phyloP scores from a whole-genome alignment of 345 rosid species.

The Hibiscus trionum region DNA sequence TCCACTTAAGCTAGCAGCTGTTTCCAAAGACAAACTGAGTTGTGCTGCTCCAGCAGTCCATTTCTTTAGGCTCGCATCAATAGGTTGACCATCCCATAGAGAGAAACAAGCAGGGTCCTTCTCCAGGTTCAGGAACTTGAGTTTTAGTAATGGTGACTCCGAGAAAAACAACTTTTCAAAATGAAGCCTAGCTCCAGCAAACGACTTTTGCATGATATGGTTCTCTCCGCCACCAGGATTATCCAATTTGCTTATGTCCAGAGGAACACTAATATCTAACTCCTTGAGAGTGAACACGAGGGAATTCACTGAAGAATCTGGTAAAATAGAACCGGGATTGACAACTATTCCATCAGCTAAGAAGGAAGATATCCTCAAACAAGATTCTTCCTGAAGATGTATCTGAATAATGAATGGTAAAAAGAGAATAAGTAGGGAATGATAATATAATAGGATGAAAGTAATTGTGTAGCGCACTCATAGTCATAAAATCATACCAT shows the following conservation, averaged over 20 bases:
- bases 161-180: conserved; percentile 66
- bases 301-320: conserved; percentile 73
- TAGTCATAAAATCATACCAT: conserved; percentile 43
- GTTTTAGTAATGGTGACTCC: conserved; percentile 78
- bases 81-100: conserved; percentile 83
- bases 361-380: conserved; percentile 89
- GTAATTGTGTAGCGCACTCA: neutral
- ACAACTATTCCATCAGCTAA: conserved; percentile 92
- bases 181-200: conserved; percentile 89
- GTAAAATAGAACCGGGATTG: conserved; percentile 66
- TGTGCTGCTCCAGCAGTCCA: conserved; percentile 65
- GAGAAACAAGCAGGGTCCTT: conserved; percentile 97
- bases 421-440: conserved; percentile 11
- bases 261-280: conserved; percentile 67
- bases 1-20: conserved; percentile 34
- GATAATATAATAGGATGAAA: neutral
- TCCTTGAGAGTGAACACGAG: conserved; percentile 56
- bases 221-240: conserved; percentile 25
- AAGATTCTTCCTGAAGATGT: conserved; percentile 94
- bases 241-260: conserved; percentile 43
- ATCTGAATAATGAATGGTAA: conserved; percentile 41
- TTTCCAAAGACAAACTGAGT: conserved; percentile 71
- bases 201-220: conserved; percentile 33
- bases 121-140: conserved; percentile 66
- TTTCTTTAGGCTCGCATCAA: conserved; percentile 95